Evolutionary conservation across 345 rosid species (phyloP).

Genomic region (Microthlaspi erraticum): DNA sequence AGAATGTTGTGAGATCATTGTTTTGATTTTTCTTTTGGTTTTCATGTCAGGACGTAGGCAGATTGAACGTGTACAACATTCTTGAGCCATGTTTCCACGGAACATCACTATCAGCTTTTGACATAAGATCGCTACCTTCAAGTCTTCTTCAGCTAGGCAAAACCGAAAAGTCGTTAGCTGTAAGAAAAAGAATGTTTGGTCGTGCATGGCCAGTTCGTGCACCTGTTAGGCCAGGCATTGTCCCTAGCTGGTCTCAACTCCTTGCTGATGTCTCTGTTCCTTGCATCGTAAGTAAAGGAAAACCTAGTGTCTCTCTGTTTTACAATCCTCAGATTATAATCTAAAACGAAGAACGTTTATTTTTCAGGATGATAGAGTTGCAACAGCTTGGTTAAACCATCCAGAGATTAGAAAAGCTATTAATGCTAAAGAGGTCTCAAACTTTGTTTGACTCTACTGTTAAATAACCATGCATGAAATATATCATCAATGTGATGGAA

Average conservation of each 20-base stretch:
- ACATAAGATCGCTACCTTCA: conserved; percentile 54
- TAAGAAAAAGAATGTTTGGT: conserved; percentile 88
- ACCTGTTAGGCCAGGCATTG: conserved; percentile 76
- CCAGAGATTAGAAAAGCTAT: conserved; percentile 67
- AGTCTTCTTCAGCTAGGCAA: conserved; percentile 60
- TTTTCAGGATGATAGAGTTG: conserved; percentile 78
- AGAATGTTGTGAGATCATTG: neutral
- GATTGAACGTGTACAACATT: conserved; percentile 77
- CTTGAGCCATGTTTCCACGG: conserved; percentile 85
- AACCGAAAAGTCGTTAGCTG: conserved; percentile 73
- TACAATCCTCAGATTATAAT: neutral
- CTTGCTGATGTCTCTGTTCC: conserved; percentile 59
- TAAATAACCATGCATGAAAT: neutral
- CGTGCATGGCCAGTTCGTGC: conserved; percentile 95
- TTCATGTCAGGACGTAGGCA: conserved; percentile 23
- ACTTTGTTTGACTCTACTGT: conserved; percentile 26
- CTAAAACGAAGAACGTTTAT: neutral
- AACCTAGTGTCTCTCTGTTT: neutral
- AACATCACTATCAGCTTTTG: conserved; percentile 46
- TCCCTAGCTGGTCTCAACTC: conserved; percentile 92
- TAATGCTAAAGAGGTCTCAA: conserved; percentile 64
- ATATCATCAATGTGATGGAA: neutral
- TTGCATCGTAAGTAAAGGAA: conserved; percentile 67
- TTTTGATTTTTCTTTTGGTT: neutral
- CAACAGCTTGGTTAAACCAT: conserved; percentile 78